Percentiles rank a stretch among this genome's conserved stretches.
Conservation (phyloP, 1,139 yeast species). For the Protomyces macrosporus region DNA sequence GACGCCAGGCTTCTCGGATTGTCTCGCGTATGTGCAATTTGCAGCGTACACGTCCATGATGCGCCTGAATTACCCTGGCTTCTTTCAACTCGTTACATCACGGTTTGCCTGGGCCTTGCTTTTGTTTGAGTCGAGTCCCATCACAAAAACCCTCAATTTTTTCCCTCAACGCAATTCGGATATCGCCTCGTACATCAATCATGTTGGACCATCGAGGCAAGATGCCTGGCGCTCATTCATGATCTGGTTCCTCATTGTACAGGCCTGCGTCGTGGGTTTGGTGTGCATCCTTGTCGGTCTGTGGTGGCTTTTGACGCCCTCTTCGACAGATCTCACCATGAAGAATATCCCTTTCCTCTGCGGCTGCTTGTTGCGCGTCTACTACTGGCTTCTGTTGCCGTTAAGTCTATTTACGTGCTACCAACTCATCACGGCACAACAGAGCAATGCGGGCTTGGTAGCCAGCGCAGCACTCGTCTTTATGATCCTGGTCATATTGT, state of each 20-base stretch:
- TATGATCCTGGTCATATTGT: slow-evolving; percentile 35
- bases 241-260: slow-evolving; percentile 37
- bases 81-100: slow-evolving; percentile 52
- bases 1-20: slow-evolving; percentile 52
- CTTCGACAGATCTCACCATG: slow-evolving; percentile 7
- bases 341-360: slow-evolving; percentile 22
- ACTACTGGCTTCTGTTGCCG: slow-evolving; percentile 36
- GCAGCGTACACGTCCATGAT: slow-evolving; percentile 55
- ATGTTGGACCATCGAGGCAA: slow-evolving; percentile 33
- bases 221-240: slow-evolving; percentile 41
- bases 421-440: slow-evolving; percentile 36
- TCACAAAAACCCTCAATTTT: slow-evolving; percentile 27
- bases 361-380: slow-evolving; percentile 15
- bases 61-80: slow-evolving; percentile 58
- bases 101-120: slow-evolving; percentile 43
- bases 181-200: slow-evolving; percentile 34
- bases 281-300: slow-evolving; percentile 8
- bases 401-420: slow-evolving; percentile 37
- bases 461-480: slow-evolving; percentile 37
- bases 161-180: slow-evolving; percentile 31
- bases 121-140: slow-evolving; percentile 35
- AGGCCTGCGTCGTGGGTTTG: slow-evolving; percentile 28
- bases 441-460: slow-evolving; percentile 34
- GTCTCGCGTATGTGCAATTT: slow-evolving; percentile 53
- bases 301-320: slow-evolving; percentile 19